phyloP scores from a whole-genome alignment of 352 stramenopile species.

The Phytophthora aleatoria region DNA sequence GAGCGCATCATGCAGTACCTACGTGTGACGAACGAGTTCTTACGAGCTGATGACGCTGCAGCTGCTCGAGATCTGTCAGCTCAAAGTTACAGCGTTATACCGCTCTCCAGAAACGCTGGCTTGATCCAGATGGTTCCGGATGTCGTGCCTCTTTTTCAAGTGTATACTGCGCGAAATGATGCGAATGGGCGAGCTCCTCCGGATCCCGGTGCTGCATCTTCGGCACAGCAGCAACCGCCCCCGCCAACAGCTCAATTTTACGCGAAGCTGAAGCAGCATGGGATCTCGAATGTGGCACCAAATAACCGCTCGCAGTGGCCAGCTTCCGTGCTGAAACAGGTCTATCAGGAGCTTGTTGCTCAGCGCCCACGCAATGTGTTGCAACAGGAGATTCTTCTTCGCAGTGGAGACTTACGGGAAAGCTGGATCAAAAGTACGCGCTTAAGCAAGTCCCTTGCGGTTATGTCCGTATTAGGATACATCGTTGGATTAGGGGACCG shows the following conservation, averaged over 20 bases:
- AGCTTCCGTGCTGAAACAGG: conserved; percentile 55
- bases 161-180: conserved; percentile 66
- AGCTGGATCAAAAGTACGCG: conserved; percentile 60
- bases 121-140: conserved; percentile 90
- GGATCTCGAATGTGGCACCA: conserved; percentile 71
- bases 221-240: conserved; percentile 29
- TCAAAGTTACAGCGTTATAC: conserved; percentile 81
- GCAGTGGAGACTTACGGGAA: conserved; percentile 64
- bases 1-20: conserved; percentile 92
- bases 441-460: conserved; percentile 76
- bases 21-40: conserved; percentile 69
- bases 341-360: conserved; percentile 70
- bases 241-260: conserved; percentile 80
- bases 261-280: conserved; percentile 79
- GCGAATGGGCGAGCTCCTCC: conserved; percentile 17
- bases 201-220: conserved; percentile 20
- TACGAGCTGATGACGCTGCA: conserved; percentile 54
- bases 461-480: conserved; percentile 90
- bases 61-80: conserved; percentile 48
- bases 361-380: conserved; percentile 71
- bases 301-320: conserved; percentile 72
- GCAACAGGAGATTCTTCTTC: conserved; percentile 61
- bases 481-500: conserved; percentile 90
- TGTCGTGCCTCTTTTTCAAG: conserved; percentile 81
- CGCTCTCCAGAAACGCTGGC: conserved; percentile 75